Conservation (phyloP, 345 rosid species). For the Bruguiera sexangula region DNA sequence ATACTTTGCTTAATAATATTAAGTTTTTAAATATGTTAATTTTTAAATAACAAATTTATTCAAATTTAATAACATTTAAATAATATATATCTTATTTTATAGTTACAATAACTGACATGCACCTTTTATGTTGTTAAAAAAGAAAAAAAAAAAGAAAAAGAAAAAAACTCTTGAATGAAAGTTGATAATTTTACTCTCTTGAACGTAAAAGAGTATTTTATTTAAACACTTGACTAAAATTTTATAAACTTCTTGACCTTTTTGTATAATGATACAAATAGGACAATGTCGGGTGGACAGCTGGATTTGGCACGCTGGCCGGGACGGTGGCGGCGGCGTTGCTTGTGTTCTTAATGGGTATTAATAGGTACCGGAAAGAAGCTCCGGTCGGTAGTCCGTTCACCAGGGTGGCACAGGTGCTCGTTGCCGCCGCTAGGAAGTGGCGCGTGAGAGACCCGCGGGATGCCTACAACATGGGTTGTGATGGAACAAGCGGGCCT, state of each 20-base stretch:
- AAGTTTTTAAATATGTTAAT: too few relatives aligned
- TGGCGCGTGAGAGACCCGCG: slow-evolving; percentile 45
- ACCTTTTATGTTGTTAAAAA: too few relatives aligned
- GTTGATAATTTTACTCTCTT: too few relatives aligned
- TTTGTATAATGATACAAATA: slow-evolving; percentile 9
- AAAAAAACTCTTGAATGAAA: too few relatives aligned
- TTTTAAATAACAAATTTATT: too few relatives aligned
- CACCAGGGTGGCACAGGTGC: slow-evolving; percentile 60
- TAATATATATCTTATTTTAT: too few relatives aligned
- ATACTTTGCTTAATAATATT: too few relatives aligned
- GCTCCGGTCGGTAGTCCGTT: slow-evolving; percentile 68
- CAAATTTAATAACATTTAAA: too few relatives aligned
- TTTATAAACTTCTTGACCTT: too few relatives aligned
- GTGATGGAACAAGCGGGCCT: slow-evolving; percentile 22
- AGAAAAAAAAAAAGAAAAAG: background rate
- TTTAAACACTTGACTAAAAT: too few relatives aligned
- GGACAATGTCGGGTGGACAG: slow-evolving; percentile 80
- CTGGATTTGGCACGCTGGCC: slow-evolving; percentile 55
- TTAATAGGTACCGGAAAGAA: slow-evolving; percentile 50
- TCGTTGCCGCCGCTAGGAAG: slow-evolving; percentile 63
- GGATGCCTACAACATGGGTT: slow-evolving; percentile 33
- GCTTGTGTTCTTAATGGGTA: slow-evolving; percentile 49
- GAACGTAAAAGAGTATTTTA: too few relatives aligned
- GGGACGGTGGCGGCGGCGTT: slow-evolving; percentile 48
- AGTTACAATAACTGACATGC: too few relatives aligned